Evolutionary conservation across 2,329 filamentous ascomycete genomes (phyloP), one percentile per base, ranked within the genome.

Genomic region (Pyrenochaeta sp.): DNA sequence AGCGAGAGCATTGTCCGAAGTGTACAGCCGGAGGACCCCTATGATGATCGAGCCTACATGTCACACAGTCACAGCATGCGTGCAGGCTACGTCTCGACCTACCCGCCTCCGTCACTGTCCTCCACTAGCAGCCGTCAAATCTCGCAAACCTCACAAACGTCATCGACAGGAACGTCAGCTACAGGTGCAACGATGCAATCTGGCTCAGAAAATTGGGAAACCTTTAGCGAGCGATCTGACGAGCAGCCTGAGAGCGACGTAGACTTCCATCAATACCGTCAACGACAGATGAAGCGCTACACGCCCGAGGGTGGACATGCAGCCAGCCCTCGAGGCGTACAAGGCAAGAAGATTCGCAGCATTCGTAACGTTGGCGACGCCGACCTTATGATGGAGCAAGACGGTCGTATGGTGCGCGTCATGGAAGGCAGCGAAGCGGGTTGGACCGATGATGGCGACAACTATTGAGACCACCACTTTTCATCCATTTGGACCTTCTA

Each of bases 201-300:
- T 4, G 90, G 89, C 1, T 96, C 90, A 3, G 93, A 97, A 73
- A 97, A 97, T 69, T 97, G 93, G 93, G 93, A 97, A 72, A 96
- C 92, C 7, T 97, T 94, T 61, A 92, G 94, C 59, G 90, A 96
- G 68, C 84, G 81, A 55, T 90, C 87, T 49, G 87, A 90, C 61
- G 83, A 86, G 0, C 48, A 90, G 60, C 79, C 81, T 0, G 71
- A 73, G 52, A 61, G 59, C 17, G 91, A 96, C 66, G 86, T 85
- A 3, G 89, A 94, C 48, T 80, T 84, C 7, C 95, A 96, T 71
- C 90, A 90, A 63, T 87, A 89, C 53, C 82, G 87, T 44, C 75
- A 92, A 40, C 82, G 86, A 49, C 81, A 84, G 23, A 80, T 80
- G 56, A 92, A 90, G 74, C 81, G 87, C 31, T 78, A 82, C 31